Evolutionary conservation across 192 early-diverging fungal genomes (phyloP), one percentile per base, ranked within the genome.

Genomic region (Podila verticillata): DNA sequence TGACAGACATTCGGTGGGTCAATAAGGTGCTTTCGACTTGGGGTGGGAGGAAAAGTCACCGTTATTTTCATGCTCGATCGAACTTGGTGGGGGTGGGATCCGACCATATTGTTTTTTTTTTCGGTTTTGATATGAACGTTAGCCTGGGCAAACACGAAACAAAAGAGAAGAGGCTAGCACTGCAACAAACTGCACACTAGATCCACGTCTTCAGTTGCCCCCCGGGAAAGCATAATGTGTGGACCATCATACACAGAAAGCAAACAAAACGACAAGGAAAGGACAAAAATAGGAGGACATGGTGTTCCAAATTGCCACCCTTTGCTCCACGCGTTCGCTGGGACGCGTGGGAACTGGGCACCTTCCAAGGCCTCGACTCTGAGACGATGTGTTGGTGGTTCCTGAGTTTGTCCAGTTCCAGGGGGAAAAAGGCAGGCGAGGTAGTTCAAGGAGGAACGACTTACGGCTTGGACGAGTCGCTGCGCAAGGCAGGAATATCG

Each of bases 401-500:
- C 51, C 51, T 65, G 29, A 29, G 24, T 65, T 59, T 65, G 31
- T 15, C n/a, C 63, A 59, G 26, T 24, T 22, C 54, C 34, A 54
- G 13, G 30, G 20, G 62, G 36, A 34, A n/a, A 5, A 22, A 59
- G 7, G 20, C 59, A 7, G 9, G 22, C 26, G n/a, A 48, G 22
- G 64, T 64, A 6, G 7, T n/a, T 35, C 58, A 72, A 5, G 26
- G 57, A 34, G 66, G 0, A 66, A 68, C 19, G 82, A 91, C 89
- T 90, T 92, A 95, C 92, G 90, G 87, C 74, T 91, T 92, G 44
- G 86, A 79, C 48, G 83, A 83, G 64, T 84, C 84, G 48, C 84
- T 85, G 61, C 90, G 91, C n/a, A 88, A 86, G 63, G 87, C 90
- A 24, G 95, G 95, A 65, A 96, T 96, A 67, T 96, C 95, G 83